Evolutionary conservation across 768 basidiomycete genomes (phyloP), one percentile per base, ranked within the genome.

Genomic region (Mycena albidolilacea): DNA sequence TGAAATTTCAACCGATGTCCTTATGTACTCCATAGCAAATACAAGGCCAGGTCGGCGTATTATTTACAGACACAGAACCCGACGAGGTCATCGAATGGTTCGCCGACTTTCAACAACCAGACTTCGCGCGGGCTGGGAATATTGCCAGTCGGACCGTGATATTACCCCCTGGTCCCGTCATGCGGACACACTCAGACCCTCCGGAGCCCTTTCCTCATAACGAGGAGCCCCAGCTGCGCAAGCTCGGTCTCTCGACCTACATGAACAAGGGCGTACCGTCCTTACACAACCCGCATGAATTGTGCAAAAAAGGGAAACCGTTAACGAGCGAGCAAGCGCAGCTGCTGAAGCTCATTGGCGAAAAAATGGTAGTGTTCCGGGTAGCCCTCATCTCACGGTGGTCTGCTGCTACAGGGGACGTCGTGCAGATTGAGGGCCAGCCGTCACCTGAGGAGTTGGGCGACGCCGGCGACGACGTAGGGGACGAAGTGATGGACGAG

Each of bases 21-120:
- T 55, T 75, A 41, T 73, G 35, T 48, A 69, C 30, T 19, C 21
- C 64, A 14, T 80, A 98, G 95, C 91, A 94, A 89, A 92, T 99
- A 84, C 93, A 95, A 88, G 98, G 98, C 78, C 95, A 97, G 83
- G 92, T 97, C 52, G 98, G 98, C 60, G 82, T 99, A 50, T 85
- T 99, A 78, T 97, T 99, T 82, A 99, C 98, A 64, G 90, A 97
- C 79, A 90, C 93, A 52, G 91, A 92, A 76, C 95, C 95, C n/a
- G 86, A 92, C 79, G 97, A 98, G 81, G 97, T 97, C 58, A 86
- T 90, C 54, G 97, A 94, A 64, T 99, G 98, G 97, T 99, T 99
- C 84, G 90, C 89, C 65, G 91, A 95, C 79, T 99, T 96, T 86
- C 85, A 90, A 74, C 94, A 93, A 81, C 90, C 93, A 39, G 97